Evolutionary conservation across 768 basidiomycete genomes (phyloP), one percentile per base, ranked within the genome.

Genomic region (Mycena floridula): DNA sequence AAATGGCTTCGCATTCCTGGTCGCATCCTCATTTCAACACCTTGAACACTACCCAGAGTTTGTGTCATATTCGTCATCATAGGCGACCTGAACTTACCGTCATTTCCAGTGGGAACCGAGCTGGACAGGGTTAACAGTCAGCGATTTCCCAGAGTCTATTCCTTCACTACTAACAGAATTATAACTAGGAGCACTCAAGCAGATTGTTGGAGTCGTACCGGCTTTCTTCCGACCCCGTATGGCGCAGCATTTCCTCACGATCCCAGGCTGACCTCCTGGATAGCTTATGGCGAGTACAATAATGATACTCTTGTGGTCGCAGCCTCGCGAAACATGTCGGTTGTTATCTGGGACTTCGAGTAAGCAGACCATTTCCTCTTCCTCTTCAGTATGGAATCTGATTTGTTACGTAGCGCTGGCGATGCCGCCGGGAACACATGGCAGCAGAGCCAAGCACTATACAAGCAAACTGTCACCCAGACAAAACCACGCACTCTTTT

Each of bases 1-100:
- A 60, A 47, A 48, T 65, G 21, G 58, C 53, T 3, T 59, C 59
- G 9, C 63, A 65, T 43, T 61, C 59, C 8, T 65, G 63, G 63
- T 44, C 46, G 8, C 63, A 65, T 44, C 45, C 50, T 9, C 47
- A 59, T 37, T 48, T 64, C 13, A 48, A 44, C 22, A 51, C 45
- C 2, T 43, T 59, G 15, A 32, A 12, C 12, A 39, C 39, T 40
- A 37, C 45, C 16, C 39, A 56, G 25, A 46, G n/a, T n/a, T n/a
- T n/a, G n/a, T n/a, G n/a, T n/a, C n/a, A n/a, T n/a, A n/a, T n/a
- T n/a, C n/a, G n/a, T n/a, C n/a, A n/a, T n/a, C n/a, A n/a, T n/a
- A n/a, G n/a, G n/a, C n/a, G n/a, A n/a, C n/a, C n/a, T n/a, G n/a
- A n/a, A n/a, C n/a, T n/a, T n/a, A n/a, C n/a, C n/a, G n/a, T n/a